Evolutionary conservation across 2,329 filamentous ascomycete genomes (phyloP), one percentile per base, ranked within the genome.

Genomic region (Thielaviopsis punctulata): DNA sequence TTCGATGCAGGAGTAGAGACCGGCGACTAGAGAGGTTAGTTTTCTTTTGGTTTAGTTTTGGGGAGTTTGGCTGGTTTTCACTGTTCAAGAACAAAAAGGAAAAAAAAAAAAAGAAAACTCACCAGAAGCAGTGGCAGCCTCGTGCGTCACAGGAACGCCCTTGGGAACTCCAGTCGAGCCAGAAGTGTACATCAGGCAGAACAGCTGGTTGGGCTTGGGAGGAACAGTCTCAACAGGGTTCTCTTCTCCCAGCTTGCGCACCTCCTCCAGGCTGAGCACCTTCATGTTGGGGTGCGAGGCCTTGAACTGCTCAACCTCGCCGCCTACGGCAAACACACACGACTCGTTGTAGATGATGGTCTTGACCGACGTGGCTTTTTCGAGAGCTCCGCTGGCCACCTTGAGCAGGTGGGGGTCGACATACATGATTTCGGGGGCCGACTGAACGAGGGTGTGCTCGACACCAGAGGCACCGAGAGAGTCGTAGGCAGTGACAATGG

Each of bases 401-500:
- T 77, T 75, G 56, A 84, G 69, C 48, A 95, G 79, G 60, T 85
- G 79, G 8, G 89, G 84, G 63, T 95, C 89, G 57, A 87, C 76
- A 68, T 89, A 95, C 72, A 95, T 90, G 65, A 82, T 82, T 60
- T 80, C 80, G 50, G 86, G 83, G 56, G 80, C 73, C 51, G 87
- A 92, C 68, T 94, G 85, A 21, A 80, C 73, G 57, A 95, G 76
- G 2, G 88, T 93, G 70, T 94, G 88, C 69, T 83, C 80, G 57
- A 95, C 76, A 46, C 88, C 89, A 56, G 82, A 79, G 61, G 86
- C 77, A 51, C 89, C 89, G 45, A 95, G 81, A 25, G 88, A 94
- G 66, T 95, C 89, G 67, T 95, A 95, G 49, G 89, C 88, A 45
- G 90, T 96, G 49, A 95, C 90, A 59, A 95, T 89, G 55, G 86